Base-by-base conservation (phyloP, 306 rosid species). In the Oxytropis ochrocephala region DNA sequence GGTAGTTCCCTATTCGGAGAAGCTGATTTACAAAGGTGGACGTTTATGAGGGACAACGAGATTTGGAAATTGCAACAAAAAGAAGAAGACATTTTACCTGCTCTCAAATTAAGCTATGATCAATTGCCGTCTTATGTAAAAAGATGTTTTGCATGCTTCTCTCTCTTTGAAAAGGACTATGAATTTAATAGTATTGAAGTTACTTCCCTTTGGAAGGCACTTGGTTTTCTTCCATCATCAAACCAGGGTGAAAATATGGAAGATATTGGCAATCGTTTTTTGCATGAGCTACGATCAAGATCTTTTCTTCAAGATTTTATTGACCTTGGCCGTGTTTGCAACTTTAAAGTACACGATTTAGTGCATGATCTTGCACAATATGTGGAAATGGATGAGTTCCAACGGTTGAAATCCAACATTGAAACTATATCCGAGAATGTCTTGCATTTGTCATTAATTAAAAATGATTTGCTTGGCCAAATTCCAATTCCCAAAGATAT, bases 31-130 rank as follows among this genome's bases (percentile, higher is more conserved):
- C 1, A 30, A 0, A 58, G 59, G 2, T 70, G 72, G 73, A 35
- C 18, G 18, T 4, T 0, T 61, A 10, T 70, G 0, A 62, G 38
- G 5, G 81, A 80, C 8, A 73, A 11, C 38, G 84, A 73, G n/a
- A 83, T 76, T 17, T 83, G 84, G 80, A 35, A 59, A 41, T 48
- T 80, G 12, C 13, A 66, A 7, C 78, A 70, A 24, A 29, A 27
- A 18, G 4, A 59, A 4, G 41, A 48, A 0, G 75, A 41, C 46
- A 73, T 79, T 10, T 47, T 73, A 11, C 80, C 80, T 4, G 73
- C 70, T 7, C 36, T 83, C 0, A 70, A 48, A 30, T 24, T 80
- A 11, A 83, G 84, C 43, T 83, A 73, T 14, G 70, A 76, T 79
- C 72, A 32, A 9, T 49, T 79, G 77, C 74, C 87, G 0, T 44